A percentile compares a stretch with the other conserved stretches of the same genome.
Evolutionary conservation across 2,329 filamentous ascomycete species (phyloP).

Genomic region (Neofusicoccum umdonicola): DNA sequence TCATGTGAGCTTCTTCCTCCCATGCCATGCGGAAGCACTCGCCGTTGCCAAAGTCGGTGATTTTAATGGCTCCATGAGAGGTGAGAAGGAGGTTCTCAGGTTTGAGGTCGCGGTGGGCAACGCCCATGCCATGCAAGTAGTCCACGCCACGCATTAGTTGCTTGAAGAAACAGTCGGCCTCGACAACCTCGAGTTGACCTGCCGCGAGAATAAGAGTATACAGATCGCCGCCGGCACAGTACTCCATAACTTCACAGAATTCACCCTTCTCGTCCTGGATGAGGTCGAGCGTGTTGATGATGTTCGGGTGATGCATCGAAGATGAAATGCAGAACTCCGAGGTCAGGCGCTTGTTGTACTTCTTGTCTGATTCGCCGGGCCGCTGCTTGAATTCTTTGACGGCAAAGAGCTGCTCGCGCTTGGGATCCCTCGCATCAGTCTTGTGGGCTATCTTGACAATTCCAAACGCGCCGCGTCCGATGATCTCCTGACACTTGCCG

Average conservation of each 20-base stretch:
- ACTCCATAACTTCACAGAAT: conserved; percentile 99
- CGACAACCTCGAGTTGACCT: conserved; percentile 84
- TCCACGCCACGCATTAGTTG: conserved; percentile 98
- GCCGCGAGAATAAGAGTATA: conserved; percentile 91
- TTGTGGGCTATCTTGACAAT: conserved; percentile 98
- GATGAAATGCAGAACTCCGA: conserved; percentile 99
- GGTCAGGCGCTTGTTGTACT: conserved; percentile 95
- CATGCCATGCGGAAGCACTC: conserved; percentile 99
- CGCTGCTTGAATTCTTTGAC: conserved; percentile 97
- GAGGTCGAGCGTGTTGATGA: conserved; percentile 95
- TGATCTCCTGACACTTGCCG: conserved; percentile 95
- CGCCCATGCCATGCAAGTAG: conserved; percentile 99
- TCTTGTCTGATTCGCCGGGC: conserved; percentile 91
- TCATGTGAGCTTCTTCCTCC: conserved; percentile 98
- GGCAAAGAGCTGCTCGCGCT: conserved; percentile 84
- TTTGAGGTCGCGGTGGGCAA: conserved; percentile 94
- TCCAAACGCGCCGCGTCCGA: conserved; percentile 93
- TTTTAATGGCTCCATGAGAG: conserved; percentile 88
- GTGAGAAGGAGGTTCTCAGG: conserved; percentile 95
- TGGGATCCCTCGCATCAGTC: conserved; percentile 73
- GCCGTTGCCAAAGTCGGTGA: conserved; percentile 97
- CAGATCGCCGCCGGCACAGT: conserved; percentile 91
- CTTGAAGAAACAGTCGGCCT: conserved; percentile 98
- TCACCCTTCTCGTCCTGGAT: conserved; percentile 95
- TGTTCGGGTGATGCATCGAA: conserved; percentile 91